Evolutionary conservation across 306 rosid genomes (phyloP).

Genomic region (cucumber (Cucumis sativus)): DNA sequence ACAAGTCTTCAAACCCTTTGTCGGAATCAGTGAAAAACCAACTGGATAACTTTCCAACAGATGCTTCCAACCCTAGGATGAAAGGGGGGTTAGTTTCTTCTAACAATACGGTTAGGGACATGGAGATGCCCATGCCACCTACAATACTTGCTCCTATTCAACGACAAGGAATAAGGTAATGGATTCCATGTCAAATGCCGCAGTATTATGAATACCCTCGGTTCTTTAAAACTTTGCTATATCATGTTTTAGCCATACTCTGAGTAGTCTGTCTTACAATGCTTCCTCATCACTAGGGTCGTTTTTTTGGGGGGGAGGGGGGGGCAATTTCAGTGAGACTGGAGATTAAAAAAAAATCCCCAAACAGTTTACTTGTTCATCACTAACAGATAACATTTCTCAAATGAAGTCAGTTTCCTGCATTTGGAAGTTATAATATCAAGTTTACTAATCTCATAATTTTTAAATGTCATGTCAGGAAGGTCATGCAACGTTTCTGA

Average conservation of each 20-base stretch:
- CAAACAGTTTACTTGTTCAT: neutral
- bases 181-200: neutral
- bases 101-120: conserved; percentile 38
- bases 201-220: neutral
- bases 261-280: too few species aligned
- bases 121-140: conserved; percentile 93
- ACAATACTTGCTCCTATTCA: conserved; percentile 68
- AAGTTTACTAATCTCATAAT: conserved; percentile 11
- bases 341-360: neutral
- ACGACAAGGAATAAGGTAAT: conserved; percentile 62
- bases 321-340: too few species aligned
- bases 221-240: neutral
- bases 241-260: neutral
- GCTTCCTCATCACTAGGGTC: neutral
- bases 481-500: conserved; percentile 90
- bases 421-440: neutral
- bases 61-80: conserved; percentile 30
- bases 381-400: neutral
- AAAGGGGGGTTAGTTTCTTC: conserved; percentile 34
- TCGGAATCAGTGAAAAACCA: conserved; percentile 45
- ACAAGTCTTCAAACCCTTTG: conserved; percentile 37
- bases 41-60: conserved; percentile 31
- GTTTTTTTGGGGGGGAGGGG: too few species aligned
- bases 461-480: conserved; percentile 44
- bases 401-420: neutral